phyloP scores from a whole-genome alignment of 192 early-diverging fungal species.

The Umbelopsis sp. region DNA sequence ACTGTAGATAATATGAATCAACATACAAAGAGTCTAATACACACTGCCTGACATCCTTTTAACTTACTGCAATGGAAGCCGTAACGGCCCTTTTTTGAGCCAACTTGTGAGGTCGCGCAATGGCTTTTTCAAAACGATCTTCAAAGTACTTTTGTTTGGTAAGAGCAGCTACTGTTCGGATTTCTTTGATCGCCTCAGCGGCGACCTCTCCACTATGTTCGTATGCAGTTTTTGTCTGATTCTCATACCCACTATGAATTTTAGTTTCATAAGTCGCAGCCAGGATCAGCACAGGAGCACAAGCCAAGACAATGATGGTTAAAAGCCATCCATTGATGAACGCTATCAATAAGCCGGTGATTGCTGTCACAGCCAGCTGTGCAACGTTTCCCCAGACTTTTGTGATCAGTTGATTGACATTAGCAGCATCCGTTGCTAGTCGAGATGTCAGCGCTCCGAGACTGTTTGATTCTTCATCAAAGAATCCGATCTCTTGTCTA shows the following conservation, averaged over 20 bases:
- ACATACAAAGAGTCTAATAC: not conserved
- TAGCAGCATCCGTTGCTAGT: slow-evolving; percentile 77
- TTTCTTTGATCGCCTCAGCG: slow-evolving; percentile 79
- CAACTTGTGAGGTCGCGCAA: slow-evolving; percentile 69
- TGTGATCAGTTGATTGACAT: slow-evolving; percentile 55
- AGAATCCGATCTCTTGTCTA: slow-evolving; percentile 85
- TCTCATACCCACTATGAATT: slow-evolving; percentile 59
- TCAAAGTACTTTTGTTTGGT: slow-evolving; percentile 74
- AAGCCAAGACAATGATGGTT: slow-evolving; percentile 73
- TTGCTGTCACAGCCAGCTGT: slow-evolving; percentile 32
- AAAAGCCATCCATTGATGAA: slow-evolving; percentile 80
- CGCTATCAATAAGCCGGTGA: slow-evolving; percentile 57
- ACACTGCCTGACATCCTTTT: not conserved
- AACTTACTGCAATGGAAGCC: slow-evolving; percentile 39
- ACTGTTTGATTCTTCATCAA: slow-evolving; percentile 75
- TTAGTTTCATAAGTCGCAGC: slow-evolving; percentile 58
- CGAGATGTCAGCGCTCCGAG: slow-evolving; percentile 80
- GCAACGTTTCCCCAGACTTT: slow-evolving; percentile 43
- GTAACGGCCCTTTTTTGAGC: slow-evolving; percentile 68
- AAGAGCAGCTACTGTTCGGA: slow-evolving; percentile 86
- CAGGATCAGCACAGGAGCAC: slow-evolving; percentile 60
- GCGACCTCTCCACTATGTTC: slow-evolving; percentile 80
- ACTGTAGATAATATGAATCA: slow-evolving; percentile 40
- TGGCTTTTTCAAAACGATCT: slow-evolving; percentile 61
- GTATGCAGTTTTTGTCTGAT: slow-evolving; percentile 76